Percentiles rank a stretch among this genome's conserved stretches.
Conservation (phyloP, 2,329 filamentous ascomycete species). For the Colletotrichum brevisporum region DNA sequence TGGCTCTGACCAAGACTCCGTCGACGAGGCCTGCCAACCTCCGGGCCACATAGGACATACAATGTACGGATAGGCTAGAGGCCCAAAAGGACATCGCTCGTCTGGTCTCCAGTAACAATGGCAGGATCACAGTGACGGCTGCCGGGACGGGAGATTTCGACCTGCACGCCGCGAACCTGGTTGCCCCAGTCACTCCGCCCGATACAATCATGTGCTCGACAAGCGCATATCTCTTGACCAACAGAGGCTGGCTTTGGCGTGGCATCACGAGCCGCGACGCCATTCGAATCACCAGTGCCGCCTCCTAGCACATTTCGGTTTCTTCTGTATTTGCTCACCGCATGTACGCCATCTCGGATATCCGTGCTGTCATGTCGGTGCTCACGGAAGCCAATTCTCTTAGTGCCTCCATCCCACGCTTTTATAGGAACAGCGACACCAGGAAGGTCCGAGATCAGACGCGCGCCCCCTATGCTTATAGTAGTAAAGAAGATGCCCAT, state of each 20-base stretch:
- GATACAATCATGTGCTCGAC: slow-evolving; percentile 30
- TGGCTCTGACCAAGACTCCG: slow-evolving; percentile 9
- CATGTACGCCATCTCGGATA: slow-evolving; percentile 19
- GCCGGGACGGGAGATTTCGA: slow-evolving; percentile 33
- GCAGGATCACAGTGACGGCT: slow-evolving; percentile 21
- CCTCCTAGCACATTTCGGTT: slow-evolving; percentile 5
- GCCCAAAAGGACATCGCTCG: no score
- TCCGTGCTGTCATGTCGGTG: slow-evolving; percentile 12
- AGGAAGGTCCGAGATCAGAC: slow-evolving; percentile 22
- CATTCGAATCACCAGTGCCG: slow-evolving; percentile 14
- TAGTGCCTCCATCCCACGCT: slow-evolving; percentile 13
- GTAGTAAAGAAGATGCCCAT: slow-evolving; percentile 5
- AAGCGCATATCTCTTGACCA: slow-evolving; percentile 22
- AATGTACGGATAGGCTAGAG: no score
- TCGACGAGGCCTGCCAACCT: not conserved
- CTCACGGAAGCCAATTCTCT: not conserved
- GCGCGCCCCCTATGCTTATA: not conserved
- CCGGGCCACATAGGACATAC: no score
- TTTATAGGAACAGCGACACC: slow-evolving; percentile 3
- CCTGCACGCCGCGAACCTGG: slow-evolving; percentile 29
- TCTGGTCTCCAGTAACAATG: not conserved
- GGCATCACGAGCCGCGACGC: slow-evolving; percentile 25
- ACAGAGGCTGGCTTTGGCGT: slow-evolving; percentile 4
- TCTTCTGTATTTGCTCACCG: slow-evolving; percentile 10
- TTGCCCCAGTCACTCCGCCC: slow-evolving; percentile 22